Base-by-base conservation (phyloP, 2,329 filamentous ascomycete species). In the Ophiostoma angusticollis region DNA sequence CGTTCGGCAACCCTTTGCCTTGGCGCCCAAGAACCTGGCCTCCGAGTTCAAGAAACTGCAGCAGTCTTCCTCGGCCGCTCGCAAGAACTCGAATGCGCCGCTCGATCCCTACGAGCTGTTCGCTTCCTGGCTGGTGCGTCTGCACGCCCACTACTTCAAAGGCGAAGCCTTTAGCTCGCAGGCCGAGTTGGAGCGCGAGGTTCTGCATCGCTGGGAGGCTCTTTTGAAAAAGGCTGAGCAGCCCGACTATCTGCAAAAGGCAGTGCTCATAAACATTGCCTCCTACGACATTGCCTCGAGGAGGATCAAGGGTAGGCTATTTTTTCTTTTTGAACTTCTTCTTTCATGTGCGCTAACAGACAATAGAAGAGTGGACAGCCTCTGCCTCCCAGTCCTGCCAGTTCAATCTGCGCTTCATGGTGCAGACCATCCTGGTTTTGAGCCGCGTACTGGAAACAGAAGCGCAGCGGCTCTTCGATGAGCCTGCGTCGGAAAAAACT, bases 71-170 rank as follows among this genome's bases (percentile, higher is more conserved):
- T 24, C 33, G 8, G 30, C 46, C 42, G 35, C 36, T 9, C 39
- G 31, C 41, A 46, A 38, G 7, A 18, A 24, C 38, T 45, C 57
- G 41, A 42, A 58, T 29, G 45, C 57, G 39, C 49, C 56, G 50
- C 70, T 74, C 42, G 69, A 72, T 40, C 67, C 71, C 2, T 68
- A 71, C 28, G 72, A 77, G 47, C 74, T 78, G 25, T 70, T 94
- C 40, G 66, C 79, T 33, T 74, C 76, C 37, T 91, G 86, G 80
- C 93, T 95, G 51, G 72, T 89, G 43, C 78, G 81, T 49, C 70
- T 95, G 31, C 89, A 95, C 55, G 84, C 84, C 34, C 77, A 80
- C 53, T 89, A 84, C 57, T 89, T 82, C 59, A 78, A 78, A 45
- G 86, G 84, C 23, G 69, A 80, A 43, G 70, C 77, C 31, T 87